Base-by-base conservation (phyloP, 2,329 filamentous ascomycete genomes). In the Aspergillus candidus region DNA sequence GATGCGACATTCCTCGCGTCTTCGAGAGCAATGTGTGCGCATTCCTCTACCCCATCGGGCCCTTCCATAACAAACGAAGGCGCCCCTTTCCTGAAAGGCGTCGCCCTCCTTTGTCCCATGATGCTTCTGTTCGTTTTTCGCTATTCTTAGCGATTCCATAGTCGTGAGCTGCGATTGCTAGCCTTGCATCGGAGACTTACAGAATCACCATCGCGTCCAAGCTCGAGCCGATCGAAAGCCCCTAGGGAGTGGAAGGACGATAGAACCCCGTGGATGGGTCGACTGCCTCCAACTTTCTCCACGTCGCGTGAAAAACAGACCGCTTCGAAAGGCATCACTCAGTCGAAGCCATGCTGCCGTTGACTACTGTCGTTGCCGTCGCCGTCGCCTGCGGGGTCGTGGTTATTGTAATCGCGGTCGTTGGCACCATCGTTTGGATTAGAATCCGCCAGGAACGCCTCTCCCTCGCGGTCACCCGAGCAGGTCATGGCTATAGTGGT, bases 341-440 rank as follows among this genome's bases (percentile, higher is more conserved):
- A 35, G n/a, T 11, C 8, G 38, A 38, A 52, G 61, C 46, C 37
- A 67, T 67, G 64, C 48, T 63, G 46, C 51, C 55, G 37, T 48
- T 65, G 41, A 60, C 56, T 30, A 53, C 58, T 12, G 54, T 64
- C 32, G 57, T 67, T 32, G 65, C 65, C 38, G 58, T 67, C 41
- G 60, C 62, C 46, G 62, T 63, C 39, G 59, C 55, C 37, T 60
- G 55, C 44, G 61, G 60, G 22, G 61, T 57, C 38, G 46, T 66
- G 18, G 62, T 66, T 40, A 52, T 67, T 33, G 58, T 65, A 18
- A 49, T 52, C 29, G 58, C 55, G n/a, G 58, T 61, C 22, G 56
- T 63, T 10, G 55, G 52, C 6, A 59, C 64, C 18, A 53, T 66
- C 6, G 53, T 64, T 17, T 67, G 63, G 64, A 50, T 66, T 29